Evolutionary conservation across 495 filamentous ascomycete genomes (phyloP), one percentile per base, ranked within the genome.

Genomic region (Neurospora sp.): DNA sequence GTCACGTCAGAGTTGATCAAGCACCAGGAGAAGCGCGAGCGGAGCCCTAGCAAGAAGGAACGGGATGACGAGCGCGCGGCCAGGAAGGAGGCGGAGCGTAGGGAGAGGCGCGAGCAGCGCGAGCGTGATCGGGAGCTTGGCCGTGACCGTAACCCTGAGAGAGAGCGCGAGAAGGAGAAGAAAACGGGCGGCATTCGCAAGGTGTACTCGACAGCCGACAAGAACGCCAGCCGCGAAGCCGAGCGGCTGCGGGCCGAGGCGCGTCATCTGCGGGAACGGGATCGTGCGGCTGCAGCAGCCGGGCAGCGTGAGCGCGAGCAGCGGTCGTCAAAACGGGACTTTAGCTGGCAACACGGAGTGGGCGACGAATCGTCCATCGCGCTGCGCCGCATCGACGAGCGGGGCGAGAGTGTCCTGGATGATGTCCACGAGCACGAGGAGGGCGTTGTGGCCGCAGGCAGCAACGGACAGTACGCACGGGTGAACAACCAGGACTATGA

Each of bases 1-100:
- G 85, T 87, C 11, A 89, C 87, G 24, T 88, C 83, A 71, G 89
- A 89, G 54, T 81, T 86, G 11, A 84, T 88, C 31, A 43, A 73
- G 48, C 75, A 86, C 77, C 82, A 83, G 73, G 80, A 88, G 76
- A 75, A 76, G 76, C 83, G 83, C 73, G 80, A 88, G 76, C 76
- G 77, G 76, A 90, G 87, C 76, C 86, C 86, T 70, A 88, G 82
- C 76, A 88, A 82, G 82, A 83, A 73, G 79, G 81, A 72, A 72
- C 83, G 9, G 80, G 84, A 10, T 82, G 83, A 37, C 76, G 84
- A n/a, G 81, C 36, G 31, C 42, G 13, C 54, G 6, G 54, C 54
- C 13, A 69, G 71, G 39, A 69, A 73, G 28, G 69, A 75, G 39
- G 28, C 48, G 15, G 45, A 42, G 62, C 19, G 42, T n/a, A 62